A percentile compares a stretch with the other conserved stretches of the same genome.
These are phyloP conservation scores for Triglochin maritima DNA, from an alignment of 106 monocot species.

Conservation along the genomic window DNA sequence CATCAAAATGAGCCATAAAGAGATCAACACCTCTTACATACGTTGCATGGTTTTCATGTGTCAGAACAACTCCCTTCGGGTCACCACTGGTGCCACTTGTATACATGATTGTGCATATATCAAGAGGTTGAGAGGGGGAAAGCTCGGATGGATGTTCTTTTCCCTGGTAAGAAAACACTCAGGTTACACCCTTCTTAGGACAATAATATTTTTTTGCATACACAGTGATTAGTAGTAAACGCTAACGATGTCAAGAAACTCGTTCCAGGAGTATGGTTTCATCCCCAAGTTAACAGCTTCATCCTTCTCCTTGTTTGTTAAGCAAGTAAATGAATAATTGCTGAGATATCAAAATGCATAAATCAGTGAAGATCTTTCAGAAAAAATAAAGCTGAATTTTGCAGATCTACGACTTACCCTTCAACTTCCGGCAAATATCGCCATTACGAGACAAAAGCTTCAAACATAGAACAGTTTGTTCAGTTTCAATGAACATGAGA, in stretches of 20 bases:
- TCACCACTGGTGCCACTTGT: slow-evolving; percentile 92
- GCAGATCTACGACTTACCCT: slow-evolving; percentile 30
- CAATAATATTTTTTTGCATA: not conserved
- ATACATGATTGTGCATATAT: slow-evolving; percentile 92
- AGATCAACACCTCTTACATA: slow-evolving; percentile 54
- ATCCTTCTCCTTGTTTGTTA: slow-evolving; percentile 31
- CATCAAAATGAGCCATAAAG: slow-evolving; percentile 73
- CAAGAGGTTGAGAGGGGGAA: slow-evolving; percentile 42
- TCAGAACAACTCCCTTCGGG: slow-evolving; percentile 79
- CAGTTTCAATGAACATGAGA: not conserved
- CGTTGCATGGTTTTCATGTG: slow-evolving; percentile 60
- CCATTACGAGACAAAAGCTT: slow-evolving; percentile 47
- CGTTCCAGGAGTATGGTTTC: slow-evolving; percentile 70
- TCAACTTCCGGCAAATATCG: slow-evolving; percentile 28
- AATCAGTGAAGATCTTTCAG: too few relatives aligned
- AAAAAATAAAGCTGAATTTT: not conserved
- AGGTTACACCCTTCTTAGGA: not conserved
- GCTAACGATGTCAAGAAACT: slow-evolving; percentile 50
- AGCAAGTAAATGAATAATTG: slow-evolving; percentile 48
- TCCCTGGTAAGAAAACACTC: slow-evolving; percentile 25
- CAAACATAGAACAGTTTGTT: not conserved
- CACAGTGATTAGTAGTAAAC: not conserved
- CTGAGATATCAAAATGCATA: slow-evolving; percentile 22
- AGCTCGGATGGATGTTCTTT: slow-evolving; percentile 44
- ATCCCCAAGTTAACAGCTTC: slow-evolving; percentile 31